Percentiles rank a stretch among this genome's conserved stretches.
phyloP scores from a whole-genome alignment of 2,329 filamentous ascomycete genomes.

The Orbilia brochopaga region DNA sequence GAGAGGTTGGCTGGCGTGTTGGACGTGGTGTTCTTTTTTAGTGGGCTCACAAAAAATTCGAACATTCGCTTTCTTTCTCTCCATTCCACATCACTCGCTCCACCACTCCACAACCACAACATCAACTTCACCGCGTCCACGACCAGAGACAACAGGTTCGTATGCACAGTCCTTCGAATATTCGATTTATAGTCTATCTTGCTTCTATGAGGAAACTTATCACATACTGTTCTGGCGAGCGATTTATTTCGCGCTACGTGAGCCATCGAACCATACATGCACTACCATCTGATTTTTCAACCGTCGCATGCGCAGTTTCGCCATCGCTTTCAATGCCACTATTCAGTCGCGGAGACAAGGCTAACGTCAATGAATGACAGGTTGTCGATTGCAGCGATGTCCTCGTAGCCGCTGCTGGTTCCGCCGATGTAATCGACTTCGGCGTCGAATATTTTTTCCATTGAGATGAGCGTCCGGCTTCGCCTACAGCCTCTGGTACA shows the following conservation, averaged over 20 bases:
- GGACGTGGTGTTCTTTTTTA: conserved; percentile 37
- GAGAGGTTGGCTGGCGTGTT: conserved; percentile 25
- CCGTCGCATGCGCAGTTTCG: conserved; percentile 7
- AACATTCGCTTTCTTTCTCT: conserved; percentile 22
- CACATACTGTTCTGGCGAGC: conserved; percentile 51
- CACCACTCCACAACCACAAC: conserved; percentile 3
- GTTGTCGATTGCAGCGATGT: conserved; percentile 37
- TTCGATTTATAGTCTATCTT: not conserved
- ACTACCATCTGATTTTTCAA: conserved; percentile 50
- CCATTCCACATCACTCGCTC: conserved; percentile 17
- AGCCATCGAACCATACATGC: conserved; percentile 52
- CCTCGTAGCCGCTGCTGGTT: conserved; percentile 36
- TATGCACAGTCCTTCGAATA: not conserved
- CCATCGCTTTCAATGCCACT: conserved; percentile 2
- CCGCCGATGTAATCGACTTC: conserved; percentile 12
- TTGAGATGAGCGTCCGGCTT: conserved; percentile 15
- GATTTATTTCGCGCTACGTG: conserved; percentile 48
- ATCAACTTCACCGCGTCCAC: conserved; percentile 9
- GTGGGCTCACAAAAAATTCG: conserved; percentile 21
- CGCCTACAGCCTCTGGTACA: not conserved
- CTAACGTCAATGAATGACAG: conserved; percentile 28
- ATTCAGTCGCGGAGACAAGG: not conserved
- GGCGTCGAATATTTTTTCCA: conserved; percentile 1
- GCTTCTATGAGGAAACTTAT: conserved; percentile 50
- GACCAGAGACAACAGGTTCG: conserved; percentile 33